Conservation (phyloP, 805 yeast genomes). For the Cyberlindnera saturnus region DNA sequence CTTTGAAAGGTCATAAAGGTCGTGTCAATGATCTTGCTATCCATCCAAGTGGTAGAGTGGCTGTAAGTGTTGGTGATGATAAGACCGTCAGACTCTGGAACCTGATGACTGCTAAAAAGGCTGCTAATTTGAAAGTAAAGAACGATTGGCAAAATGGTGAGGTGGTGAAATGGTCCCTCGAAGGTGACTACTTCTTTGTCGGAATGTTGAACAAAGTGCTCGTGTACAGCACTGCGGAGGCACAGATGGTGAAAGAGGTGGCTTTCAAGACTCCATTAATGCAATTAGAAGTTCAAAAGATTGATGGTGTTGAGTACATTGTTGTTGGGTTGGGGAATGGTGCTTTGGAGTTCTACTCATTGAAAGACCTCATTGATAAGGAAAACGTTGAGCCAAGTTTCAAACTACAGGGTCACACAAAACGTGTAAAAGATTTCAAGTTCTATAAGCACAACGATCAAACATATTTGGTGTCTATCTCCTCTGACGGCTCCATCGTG, state of each 20-base stretch:
- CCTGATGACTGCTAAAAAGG: conserved; percentile 92
- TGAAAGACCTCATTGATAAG: conserved; percentile 29
- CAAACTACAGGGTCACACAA: conserved; percentile 71
- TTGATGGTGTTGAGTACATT: conserved; percentile 49
- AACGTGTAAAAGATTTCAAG: conserved; percentile 75
- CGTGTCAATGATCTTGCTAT: conserved; percentile 79
- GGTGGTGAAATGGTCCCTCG: conserved; percentile 58
- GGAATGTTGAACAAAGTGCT: conserved; percentile 64
- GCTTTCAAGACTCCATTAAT: conserved; percentile 55
- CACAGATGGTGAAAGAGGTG: conserved; percentile 49
- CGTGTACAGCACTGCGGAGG: conserved; percentile 57
- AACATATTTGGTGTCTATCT: conserved; percentile 65
- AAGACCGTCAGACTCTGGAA: conserved; percentile 87
- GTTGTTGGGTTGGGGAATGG: conserved; percentile 73
- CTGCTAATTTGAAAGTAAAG: conserved; percentile 71
- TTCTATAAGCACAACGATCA: conserved; percentile 34
- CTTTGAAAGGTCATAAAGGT: conserved; percentile 84
- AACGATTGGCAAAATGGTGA: conserved; percentile 64
- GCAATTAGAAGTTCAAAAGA: conserved; percentile 49
- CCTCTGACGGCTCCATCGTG: conserved; percentile 90
- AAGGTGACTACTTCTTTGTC: conserved; percentile 70
- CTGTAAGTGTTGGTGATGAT: conserved; percentile 84
- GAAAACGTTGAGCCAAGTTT: conserved; percentile 43
- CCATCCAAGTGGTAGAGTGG: conserved; percentile 87
- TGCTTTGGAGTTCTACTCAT: conserved; percentile 48